Conservation (phyloP, 345 rosid genomes). For the Litchi chinensis region DNA sequence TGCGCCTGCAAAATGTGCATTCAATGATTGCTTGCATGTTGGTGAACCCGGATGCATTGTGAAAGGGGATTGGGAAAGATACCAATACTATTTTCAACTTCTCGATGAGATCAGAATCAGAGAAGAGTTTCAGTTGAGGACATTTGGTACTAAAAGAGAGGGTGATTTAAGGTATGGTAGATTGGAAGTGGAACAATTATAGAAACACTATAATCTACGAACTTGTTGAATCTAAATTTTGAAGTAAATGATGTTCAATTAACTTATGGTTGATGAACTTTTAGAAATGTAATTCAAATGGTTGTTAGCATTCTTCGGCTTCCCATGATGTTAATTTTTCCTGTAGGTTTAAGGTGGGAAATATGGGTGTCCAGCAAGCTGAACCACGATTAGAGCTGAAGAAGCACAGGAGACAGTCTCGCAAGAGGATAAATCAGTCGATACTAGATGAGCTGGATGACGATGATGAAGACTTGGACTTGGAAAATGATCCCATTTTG, state of each 20-base stretch:
- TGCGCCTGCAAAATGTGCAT: conserved; percentile 60
- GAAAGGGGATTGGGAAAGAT: conserved; percentile 85
- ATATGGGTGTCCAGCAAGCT: conserved; percentile 77
- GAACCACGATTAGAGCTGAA: conserved; percentile 81
- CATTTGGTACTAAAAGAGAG: conserved; percentile 90
- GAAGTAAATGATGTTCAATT: not conserved
- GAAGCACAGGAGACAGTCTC: conserved; percentile 82
- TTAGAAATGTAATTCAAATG: not conserved
- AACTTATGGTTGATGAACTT: not conserved
- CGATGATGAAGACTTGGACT: conserved; percentile 45
- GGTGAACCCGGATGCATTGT: conserved; percentile 91
- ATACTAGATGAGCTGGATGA: conserved; percentile 59
- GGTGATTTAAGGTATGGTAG: conserved; percentile 71
- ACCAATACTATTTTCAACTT: conserved; percentile 73
- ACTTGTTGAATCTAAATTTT: not conserved
- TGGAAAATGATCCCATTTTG: conserved; percentile 61
- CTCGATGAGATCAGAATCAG: conserved; percentile 88
- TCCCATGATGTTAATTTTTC: not conserved
- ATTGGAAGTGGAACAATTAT: not conserved
- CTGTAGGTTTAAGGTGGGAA: conserved; percentile 76
- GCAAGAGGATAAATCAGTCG: conserved; percentile 76
- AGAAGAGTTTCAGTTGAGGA: conserved; percentile 84
- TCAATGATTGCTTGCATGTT: conserved; percentile 81
- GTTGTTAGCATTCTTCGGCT: not conserved
- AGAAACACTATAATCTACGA: not conserved